Evolutionary conservation across 495 filamentous ascomycete species (phyloP).

Genomic region (Penicillium coprophilum): DNA sequence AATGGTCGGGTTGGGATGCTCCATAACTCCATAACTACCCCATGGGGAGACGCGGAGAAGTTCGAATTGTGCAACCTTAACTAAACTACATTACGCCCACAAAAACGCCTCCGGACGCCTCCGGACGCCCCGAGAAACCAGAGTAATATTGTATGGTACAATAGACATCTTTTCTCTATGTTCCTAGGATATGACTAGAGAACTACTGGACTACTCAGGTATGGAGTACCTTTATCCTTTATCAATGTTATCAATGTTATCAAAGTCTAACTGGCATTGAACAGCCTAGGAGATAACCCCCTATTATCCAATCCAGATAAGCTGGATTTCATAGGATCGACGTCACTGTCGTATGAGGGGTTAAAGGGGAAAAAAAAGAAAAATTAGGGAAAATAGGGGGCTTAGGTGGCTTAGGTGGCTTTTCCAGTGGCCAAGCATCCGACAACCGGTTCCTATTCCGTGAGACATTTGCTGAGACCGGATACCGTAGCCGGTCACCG

Average conservation of each 20-base stretch:
- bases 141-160: too few species aligned
- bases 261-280: background rate
- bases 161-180: too few species aligned
- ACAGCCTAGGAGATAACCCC: too few species aligned
- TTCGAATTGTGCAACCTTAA: background rate
- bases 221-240: too few species aligned
- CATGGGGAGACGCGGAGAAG: conserved; percentile 6
- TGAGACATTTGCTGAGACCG: background rate
- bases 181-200: too few species aligned
- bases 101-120: background rate
- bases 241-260: background rate
- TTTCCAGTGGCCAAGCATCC: background rate
- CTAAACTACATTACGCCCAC: background rate
- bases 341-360: background rate
- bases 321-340: background rate
- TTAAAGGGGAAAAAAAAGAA: background rate
- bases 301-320: background rate
- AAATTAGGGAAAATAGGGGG: background rate
- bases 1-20: too few species aligned
- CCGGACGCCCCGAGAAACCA: background rate
- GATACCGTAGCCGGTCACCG: background rate
- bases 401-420: background rate
- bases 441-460: background rate
- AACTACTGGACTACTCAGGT: too few species aligned
- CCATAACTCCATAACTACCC: background rate